Conservation (phyloP, 225 moss, liverwort and hornwort species). For the Pseudoscleropodium purum region DNA sequence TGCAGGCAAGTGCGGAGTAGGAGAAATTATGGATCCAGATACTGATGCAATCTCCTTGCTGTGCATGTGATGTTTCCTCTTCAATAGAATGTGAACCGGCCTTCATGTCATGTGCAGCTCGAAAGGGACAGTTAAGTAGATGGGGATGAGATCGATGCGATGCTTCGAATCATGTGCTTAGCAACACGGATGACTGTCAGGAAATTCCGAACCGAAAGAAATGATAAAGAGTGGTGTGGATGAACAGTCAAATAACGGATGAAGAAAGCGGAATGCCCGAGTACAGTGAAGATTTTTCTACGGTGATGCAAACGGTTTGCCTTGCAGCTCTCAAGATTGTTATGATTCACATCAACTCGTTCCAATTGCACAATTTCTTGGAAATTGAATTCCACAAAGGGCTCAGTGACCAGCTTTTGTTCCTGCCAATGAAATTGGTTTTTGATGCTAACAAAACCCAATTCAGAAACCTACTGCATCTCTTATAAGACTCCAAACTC, state of each 20-base stretch:
- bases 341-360: not conserved
- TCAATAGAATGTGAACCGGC: not conserved
- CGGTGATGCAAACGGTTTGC: not conserved
- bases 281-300: not conserved
- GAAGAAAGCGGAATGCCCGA: not conserved
- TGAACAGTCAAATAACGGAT: not conserved
- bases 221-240: not conserved
- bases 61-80: not conserved
- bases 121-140: conserved; percentile 25
- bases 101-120: not conserved
- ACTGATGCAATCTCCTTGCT: not conserved
- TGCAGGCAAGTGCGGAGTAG: too few species aligned
- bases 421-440: not conserved
- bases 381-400: not conserved
- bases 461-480: not conserved
- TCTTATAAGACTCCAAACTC: not conserved
- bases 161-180: not conserved
- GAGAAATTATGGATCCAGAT: too few species aligned
- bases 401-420: not conserved
- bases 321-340: not conserved
- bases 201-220: not conserved
- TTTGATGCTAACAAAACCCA: not conserved
- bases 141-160: conserved; percentile 35
- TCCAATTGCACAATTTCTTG: not conserved
- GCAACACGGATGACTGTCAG: not conserved